Conservation (phyloP, 1,284 basidiomycete genomes). For the Tilletia walkeri region DNA sequence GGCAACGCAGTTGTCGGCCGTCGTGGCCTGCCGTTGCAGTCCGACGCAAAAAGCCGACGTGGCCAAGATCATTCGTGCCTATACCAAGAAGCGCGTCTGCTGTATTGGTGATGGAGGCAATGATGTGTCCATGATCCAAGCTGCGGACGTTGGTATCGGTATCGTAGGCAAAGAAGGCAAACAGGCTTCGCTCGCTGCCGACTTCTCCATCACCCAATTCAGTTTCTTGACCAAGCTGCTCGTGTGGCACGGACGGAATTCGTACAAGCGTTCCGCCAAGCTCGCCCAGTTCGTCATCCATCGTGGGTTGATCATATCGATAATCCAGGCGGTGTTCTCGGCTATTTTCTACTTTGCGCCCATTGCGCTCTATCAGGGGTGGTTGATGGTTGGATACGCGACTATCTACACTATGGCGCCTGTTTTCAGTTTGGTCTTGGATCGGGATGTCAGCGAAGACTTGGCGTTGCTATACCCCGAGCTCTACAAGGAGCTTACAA, state of each 20-base stretch:
- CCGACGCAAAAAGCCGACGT: constrained; percentile 99
- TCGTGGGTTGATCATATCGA: constrained; percentile 86
- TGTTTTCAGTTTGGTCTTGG: constrained; percentile 92
- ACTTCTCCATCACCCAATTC: constrained; percentile 97
- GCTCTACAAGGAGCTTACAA: constrained; percentile 93
- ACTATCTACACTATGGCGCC: constrained; percentile 98
- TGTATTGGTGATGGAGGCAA: constrained; percentile 96
- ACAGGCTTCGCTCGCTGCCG: constrained; percentile 94
- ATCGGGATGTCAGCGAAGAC: constrained; percentile 93
- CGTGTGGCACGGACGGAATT: constrained; percentile 95
- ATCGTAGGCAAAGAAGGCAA: constrained; percentile 99
- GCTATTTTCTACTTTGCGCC: constrained; percentile 99
- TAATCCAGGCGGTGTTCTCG: constrained; percentile 85
- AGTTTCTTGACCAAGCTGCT: constrained; percentile 89
- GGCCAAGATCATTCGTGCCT: constrained; percentile 80
- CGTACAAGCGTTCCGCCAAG: constrained; percentile 95
- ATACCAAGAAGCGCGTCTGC: constrained; percentile 91
- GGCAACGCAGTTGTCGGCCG: constrained; percentile 89
- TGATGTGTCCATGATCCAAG: constrained; percentile 94
- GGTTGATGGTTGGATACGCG: constrained; percentile 96
- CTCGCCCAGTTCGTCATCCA: constrained; percentile 98
- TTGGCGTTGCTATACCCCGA: constrained; percentile 93
- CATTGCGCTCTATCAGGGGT: constrained; percentile 95
- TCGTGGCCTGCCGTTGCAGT: constrained; percentile 95
- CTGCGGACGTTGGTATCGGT: constrained; percentile 88